These are phyloP conservation scores for Rhynchosporium graminicola DNA, from an alignment of 2,329 filamentous ascomycete genomes.

Conservation along the genomic window DNA sequence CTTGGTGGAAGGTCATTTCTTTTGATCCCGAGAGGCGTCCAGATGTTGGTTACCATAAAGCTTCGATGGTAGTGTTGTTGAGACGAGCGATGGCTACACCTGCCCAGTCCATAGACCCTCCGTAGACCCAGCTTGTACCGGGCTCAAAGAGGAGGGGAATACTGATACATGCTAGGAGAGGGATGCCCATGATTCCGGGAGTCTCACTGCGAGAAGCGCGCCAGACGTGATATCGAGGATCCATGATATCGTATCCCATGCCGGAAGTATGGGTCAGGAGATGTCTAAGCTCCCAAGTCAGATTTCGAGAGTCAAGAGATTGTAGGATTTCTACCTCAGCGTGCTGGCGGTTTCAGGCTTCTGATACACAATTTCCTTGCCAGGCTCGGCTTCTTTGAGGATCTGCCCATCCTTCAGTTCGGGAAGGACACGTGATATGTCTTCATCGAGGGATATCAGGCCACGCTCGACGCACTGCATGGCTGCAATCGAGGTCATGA, in stretches of 20 bases:
- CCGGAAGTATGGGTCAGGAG: slow-evolving; percentile 32
- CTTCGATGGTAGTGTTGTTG: slow-evolving; percentile 26
- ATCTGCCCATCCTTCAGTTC: slow-evolving; percentile 32
- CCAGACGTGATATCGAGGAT: slow-evolving; percentile 18
- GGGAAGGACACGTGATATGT: slow-evolving; percentile 27
- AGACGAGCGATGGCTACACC: slow-evolving; percentile 50
- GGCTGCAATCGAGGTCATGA: slow-evolving; percentile 52
- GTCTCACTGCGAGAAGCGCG: slow-evolving; percentile 15
- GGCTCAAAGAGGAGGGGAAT: slow-evolving; percentile 63
- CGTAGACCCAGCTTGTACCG: slow-evolving; percentile 62
- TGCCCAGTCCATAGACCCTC: slow-evolving; percentile 54
- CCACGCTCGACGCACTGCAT: slow-evolving; percentile 60
- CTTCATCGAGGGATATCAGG: slow-evolving; percentile 49
- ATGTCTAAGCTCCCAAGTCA: slow-evolving; percentile 10
- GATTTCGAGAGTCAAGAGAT: neutral
- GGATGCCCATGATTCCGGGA: neutral
- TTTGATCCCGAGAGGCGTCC: slow-evolving; percentile 31
- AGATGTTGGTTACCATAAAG: slow-evolving; percentile 33
- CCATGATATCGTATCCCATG: slow-evolving; percentile 22
- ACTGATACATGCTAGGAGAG: slow-evolving; percentile 17
- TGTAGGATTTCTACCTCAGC: slow-evolving; percentile 25
- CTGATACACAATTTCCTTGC: slow-evolving; percentile 24
- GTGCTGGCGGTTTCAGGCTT: slow-evolving; percentile 28
- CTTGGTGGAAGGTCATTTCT: slow-evolving; percentile 32
- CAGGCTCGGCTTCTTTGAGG: slow-evolving; percentile 29